These are phyloP conservation scores for Stromatinia cepivora DNA, from an alignment of 2,329 filamentous ascomycete species.

Conservation along the genomic window DNA sequence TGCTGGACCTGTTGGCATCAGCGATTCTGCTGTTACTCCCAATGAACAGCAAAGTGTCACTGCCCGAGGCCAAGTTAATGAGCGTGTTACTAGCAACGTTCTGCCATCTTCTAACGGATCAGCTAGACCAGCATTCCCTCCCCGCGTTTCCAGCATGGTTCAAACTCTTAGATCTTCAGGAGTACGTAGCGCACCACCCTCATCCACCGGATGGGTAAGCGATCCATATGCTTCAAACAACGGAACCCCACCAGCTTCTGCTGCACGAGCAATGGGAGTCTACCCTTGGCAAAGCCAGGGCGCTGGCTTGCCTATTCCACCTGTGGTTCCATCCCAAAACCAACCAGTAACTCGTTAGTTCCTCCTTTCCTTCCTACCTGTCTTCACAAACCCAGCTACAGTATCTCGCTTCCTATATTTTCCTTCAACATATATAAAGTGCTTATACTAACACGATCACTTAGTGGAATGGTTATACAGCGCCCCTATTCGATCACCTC, in stretches of 20 bases:
- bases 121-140: not conserved
- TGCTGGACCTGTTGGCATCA: not conserved
- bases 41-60: not conserved
- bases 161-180: not conserved
- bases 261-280: not conserved
- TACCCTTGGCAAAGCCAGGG: not conserved
- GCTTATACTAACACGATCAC: not conserved
- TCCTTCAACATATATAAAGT: not conserved
- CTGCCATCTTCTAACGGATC: not conserved
- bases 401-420: not conserved
- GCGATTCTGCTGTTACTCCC: not conserved
- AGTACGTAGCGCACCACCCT: not conserved
- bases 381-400: not conserved
- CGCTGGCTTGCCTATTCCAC: not conserved
- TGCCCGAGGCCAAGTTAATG: not conserved
- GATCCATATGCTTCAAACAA: not conserved
- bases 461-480: slow-evolving; percentile 3
- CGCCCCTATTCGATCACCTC: not conserved
- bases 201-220: not conserved
- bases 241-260: not conserved
- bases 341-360: not conserved
- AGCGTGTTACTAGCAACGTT: not conserved
- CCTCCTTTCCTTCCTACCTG: not conserved
- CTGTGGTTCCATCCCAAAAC: not conserved
- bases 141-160: not conserved